Evolutionary conservation across 768 basidiomycete genomes (phyloP).

Genomic region (Hirschioporus abietinus): DNA sequence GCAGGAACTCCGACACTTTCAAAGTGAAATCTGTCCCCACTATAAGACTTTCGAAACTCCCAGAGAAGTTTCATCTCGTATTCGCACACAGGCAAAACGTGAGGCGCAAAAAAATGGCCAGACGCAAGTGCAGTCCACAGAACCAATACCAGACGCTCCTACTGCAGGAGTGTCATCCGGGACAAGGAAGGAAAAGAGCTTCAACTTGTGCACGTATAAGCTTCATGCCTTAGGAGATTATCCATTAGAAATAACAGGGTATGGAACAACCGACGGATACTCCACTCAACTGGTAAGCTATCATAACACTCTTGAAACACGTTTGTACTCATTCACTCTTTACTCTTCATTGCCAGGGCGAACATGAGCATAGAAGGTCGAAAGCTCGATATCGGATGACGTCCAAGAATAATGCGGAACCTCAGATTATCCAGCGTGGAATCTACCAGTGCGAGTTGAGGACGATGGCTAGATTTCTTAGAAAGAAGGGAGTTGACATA

Average conservation of each 20-base stretch:
- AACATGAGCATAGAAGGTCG: slow-evolving; percentile 6
- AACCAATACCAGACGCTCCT: slow-evolving; percentile 17
- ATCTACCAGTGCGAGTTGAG: not conserved
- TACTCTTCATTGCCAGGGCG: not conserved
- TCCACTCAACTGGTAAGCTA: slow-evolving; percentile 6
- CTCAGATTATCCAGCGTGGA: not conserved
- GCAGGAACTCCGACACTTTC: not conserved
- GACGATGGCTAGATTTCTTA: not conserved
- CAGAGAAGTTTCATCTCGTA: slow-evolving; percentile 13
- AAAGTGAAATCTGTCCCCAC: slow-evolving; percentile 6
- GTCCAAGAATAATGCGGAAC: not conserved
- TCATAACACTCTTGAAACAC: not conserved
- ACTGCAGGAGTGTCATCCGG: slow-evolving; percentile 19
- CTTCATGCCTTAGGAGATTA: slow-evolving; percentile 9
- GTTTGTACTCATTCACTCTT: too few relatives aligned
- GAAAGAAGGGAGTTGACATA: not conserved
- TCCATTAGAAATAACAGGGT: not conserved
- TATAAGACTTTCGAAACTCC: slow-evolving; percentile 13
- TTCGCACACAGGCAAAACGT: slow-evolving; percentile 4
- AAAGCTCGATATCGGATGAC: not conserved
- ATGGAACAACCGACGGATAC: slow-evolving; percentile 8
- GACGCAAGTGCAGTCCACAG: too few relatives aligned
- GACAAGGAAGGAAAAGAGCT: slow-evolving; percentile 9
- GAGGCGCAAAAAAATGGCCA: not conserved
- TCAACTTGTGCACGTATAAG: slow-evolving; percentile 17